Evolutionary conservation across 176 grass and related monocot species (phyloP), one percentile per base, ranked within the genome.

Genomic region (Leersia perrieri): DNA sequence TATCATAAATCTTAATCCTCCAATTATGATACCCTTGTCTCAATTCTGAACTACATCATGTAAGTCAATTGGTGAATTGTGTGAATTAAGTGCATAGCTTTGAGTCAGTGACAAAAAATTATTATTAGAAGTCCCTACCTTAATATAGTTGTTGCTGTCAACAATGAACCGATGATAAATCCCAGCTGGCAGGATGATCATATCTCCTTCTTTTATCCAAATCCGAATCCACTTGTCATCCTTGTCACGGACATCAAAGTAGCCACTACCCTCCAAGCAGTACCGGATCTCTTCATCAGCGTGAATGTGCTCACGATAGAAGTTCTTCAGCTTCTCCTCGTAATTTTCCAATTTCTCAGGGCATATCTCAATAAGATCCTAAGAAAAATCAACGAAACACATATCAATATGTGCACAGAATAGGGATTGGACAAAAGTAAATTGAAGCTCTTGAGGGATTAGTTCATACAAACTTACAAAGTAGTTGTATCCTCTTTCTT

Each of bases 141-240:
- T 93, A 3, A 89, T 79, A 76, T 93, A 88, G 75, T 98, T 93
- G 42, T 82, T 33, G 61, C 57, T 82, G 58, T 91, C 92, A 0
- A 95, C 63, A 36, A 88, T 95, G 78, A 98, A 98, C 5, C 92
- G 88, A 67, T 95, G 95, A 73, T 98, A 98, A 80, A 95, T 98
- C 72, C 95, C 90, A 22, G 90, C 86, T 13, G 92, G 90, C 25
- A 95, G 77, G 72, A 98, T 85, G 16, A 98, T 98, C 96, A 98
- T 84, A 53, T 95, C 92, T 15, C 96, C 96, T 26, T 86, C 90
- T 79, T 89, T 92, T 44, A 98, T 91, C 90, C 88, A 95, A 83
- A 98, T 91, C 20, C 90, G 67, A 42, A 98, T 82, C 96, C 92
- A 98, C 8, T 51, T 79, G 77, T 98, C 90, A 60, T 93, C 87